Evolutionary conservation across 164 flowering plant genomes (phyloP), one percentile per base, ranked within the genome.

Genomic region (Buxus sempervirens): DNA sequence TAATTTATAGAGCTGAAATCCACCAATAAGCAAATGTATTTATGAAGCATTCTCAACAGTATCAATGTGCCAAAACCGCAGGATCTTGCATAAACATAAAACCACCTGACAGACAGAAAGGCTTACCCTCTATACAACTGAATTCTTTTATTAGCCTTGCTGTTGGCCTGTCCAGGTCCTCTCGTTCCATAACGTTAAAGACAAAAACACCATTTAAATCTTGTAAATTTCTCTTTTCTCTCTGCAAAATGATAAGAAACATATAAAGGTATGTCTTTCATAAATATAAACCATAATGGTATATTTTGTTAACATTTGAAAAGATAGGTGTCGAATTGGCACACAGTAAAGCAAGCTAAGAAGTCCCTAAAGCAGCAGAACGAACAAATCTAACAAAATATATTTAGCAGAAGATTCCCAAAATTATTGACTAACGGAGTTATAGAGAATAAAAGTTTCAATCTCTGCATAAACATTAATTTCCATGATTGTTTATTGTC

Each of bases 131-230:
- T 55, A 96, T 71, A 28, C 26, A 59, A 76, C 82, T 88, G 75
- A 96, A 86, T 75, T 93, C 97, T 78, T 88, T 90, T 48, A 96
- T 87, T 56, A 92, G 84, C 85, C 88, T 87, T 54, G 98, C 98
- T 58, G 98, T 96, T 61, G 94, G 89, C 76, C 90, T 80, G 77
- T 93, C 98, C 36, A 96, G 81, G 65, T 73, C 25, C 64, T 96
- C 97, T 56, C 91, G 71, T 60, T 87, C 97, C 48, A 80, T 73
- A 72, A 91, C 95, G 82, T 84, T 88, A 70, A 80, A 90, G 20
- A 86, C 91, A 78, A 79, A 96, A 23, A 96, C 97, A 55, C 90
- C 82, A 82, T 73, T 84, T 32, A 87, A 70, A 74, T 91, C 95
- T 74, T 96, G 99, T 76, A 93, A 70, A 75, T 93, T 96, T 82